phyloP scores from a whole-genome alignment of 2,329 filamentous ascomycete genomes.

The Teratosphaeria viscida region DNA sequence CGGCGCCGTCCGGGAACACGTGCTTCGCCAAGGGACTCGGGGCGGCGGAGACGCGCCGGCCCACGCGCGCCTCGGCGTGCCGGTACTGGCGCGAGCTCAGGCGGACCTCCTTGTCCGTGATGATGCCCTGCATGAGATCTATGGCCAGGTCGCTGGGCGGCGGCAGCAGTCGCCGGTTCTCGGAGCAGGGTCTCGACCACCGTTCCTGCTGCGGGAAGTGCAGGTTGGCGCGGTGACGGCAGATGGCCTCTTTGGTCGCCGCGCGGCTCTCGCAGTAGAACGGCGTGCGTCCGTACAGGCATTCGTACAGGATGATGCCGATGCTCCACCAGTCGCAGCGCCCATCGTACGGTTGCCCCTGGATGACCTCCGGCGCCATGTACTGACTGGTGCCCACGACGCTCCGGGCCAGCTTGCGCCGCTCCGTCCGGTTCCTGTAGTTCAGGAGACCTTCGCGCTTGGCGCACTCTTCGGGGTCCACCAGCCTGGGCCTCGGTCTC shows the following conservation, averaged over 20 bases:
- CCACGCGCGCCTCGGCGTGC: constrained; percentile 45
- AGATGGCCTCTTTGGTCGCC: constrained; percentile 75
- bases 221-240: constrained; percentile 61
- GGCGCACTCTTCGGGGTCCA: constrained; percentile 15
- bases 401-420: constrained; percentile 65
- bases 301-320: constrained; percentile 89
- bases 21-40: constrained; percentile 24
- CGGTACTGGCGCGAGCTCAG: constrained; percentile 68
- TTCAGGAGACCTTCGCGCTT: constrained; percentile 27
- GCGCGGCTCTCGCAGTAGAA: constrained; percentile 75
- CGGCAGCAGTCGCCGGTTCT: constrained; percentile 25
- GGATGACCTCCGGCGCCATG: constrained; percentile 91
- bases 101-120: constrained; percentile 63
- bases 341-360: constrained; percentile 74
- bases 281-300: constrained; percentile 81
- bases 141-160: constrained; percentile 60
- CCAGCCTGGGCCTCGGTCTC: constrained; percentile 7
- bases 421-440: constrained; percentile 38
- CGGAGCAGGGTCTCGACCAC: constrained; percentile 42
- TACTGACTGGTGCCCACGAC: constrained; percentile 95
- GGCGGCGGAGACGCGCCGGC: constrained; percentile 34
- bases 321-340: constrained; percentile 97
- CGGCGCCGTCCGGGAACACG: constrained; percentile 74
- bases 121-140: constrained; percentile 62
- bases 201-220: constrained; percentile 53